phyloP scores from a whole-genome alignment of 768 basidiomycete species.

The Psilocybe cyanescens region DNA sequence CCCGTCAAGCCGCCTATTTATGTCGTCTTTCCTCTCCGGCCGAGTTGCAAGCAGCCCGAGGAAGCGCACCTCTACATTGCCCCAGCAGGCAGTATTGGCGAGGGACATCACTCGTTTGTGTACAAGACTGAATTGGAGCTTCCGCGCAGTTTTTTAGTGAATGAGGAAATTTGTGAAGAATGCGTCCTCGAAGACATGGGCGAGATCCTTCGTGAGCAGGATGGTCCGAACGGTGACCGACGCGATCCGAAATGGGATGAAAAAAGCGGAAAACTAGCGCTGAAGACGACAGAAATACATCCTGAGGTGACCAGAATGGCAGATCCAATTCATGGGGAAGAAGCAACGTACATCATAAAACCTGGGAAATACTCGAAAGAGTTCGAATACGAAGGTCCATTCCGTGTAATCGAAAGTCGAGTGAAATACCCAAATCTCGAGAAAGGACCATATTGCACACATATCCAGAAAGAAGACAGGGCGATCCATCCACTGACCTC shows the following conservation, averaged over 20 bases:
- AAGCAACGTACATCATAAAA: conserved; percentile 8
- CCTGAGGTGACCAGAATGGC: conserved; percentile 5
- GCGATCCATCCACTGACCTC: conserved; percentile 35
- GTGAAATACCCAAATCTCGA: conserved; percentile 35
- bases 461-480: conserved; percentile 18
- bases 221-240: conserved; percentile 25
- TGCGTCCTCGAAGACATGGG: conserved; percentile 39
- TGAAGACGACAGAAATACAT: conserved; percentile 2
- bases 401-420: conserved; percentile 25
- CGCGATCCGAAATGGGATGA: conserved; percentile 15
- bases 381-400: conserved; percentile 27
- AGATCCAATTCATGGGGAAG: conserved; percentile 8
- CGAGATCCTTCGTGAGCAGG: conserved; percentile 25
- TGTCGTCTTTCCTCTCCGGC: conserved; percentile 31
- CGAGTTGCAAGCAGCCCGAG: conserved; percentile 23
- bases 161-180: conserved; percentile 35
- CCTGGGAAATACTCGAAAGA: neutral
- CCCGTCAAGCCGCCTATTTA: conserved; percentile 29
- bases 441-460: conserved; percentile 33
- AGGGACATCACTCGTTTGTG: conserved; percentile 57
- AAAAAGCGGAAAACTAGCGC: conserved; percentile 6
- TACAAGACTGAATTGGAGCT: conserved; percentile 56
- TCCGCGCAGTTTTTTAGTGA: conserved; percentile 43
- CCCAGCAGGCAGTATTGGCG: conserved; percentile 36
- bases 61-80: conserved; percentile 57